phyloP scores from a whole-genome alignment of 257 asterid genomes.

The Coffea canephora region DNA sequence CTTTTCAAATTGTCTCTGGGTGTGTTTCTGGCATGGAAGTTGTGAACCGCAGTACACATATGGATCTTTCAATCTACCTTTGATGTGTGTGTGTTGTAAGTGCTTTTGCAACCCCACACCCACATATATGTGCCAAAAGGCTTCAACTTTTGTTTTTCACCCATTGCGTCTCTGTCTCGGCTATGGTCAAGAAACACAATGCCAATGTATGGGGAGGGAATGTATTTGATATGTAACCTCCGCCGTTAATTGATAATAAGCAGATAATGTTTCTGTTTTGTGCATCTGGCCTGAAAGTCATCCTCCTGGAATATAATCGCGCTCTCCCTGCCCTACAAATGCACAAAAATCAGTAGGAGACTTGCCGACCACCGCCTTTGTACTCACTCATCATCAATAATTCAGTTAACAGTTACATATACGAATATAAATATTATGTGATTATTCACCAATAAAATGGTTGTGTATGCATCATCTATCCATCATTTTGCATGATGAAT shows the following conservation, averaged over 20 bases:
- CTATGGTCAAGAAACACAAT: slow-evolving; percentile 3
- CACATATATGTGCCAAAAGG: slow-evolving; percentile 9
- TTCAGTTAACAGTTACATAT: too few species aligned
- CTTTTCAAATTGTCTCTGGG: slow-evolving; percentile 15
- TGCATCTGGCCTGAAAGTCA: neutral
- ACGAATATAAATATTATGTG: too few species aligned
- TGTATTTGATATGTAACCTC: neutral
- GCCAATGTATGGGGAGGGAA: neutral
- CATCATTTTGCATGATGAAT: too few species aligned
- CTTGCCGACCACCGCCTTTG: too few species aligned
- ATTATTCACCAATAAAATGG: too few species aligned
- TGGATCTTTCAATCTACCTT: too few species aligned
- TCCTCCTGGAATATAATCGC: neutral
- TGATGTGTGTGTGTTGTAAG: slow-evolving; percentile 13
- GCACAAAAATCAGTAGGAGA: too few species aligned
- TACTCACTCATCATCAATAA: too few species aligned
- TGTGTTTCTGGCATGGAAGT: slow-evolving; percentile 10
- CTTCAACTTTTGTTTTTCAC: slow-evolving; percentile 20
- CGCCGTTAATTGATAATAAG: neutral
- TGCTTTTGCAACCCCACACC: slow-evolving; percentile 54
- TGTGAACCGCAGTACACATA: slow-evolving; percentile 36
- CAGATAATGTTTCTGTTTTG: neutral
- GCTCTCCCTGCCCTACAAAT: neutral
- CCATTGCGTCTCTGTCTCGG: slow-evolving; percentile 12
- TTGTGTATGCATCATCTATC: too few species aligned